Conservation (phyloP, 2,329 filamentous ascomycete species). For the Furcasterigmium furcatum region DNA sequence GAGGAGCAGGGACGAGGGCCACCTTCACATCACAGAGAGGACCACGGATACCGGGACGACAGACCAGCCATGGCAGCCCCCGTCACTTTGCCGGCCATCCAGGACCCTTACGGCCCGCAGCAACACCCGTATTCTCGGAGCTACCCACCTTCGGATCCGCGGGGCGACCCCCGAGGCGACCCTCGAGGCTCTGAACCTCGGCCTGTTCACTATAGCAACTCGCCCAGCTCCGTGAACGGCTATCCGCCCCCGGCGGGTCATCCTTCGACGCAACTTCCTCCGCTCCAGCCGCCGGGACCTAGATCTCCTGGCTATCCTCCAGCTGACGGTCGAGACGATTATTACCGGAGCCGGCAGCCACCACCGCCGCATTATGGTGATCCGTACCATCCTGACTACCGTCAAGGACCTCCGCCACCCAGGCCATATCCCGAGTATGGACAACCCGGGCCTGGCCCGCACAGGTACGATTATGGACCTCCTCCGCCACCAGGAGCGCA, state of each 20-base stretch:
- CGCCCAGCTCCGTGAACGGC: conserved; percentile 42
- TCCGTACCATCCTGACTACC: conserved; percentile 27
- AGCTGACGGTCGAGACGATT: conserved; percentile 20
- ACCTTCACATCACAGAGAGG: conserved; percentile 13
- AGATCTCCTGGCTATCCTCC: conserved; percentile 13
- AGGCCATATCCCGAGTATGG: conserved; percentile 29
- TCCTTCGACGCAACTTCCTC: conserved; percentile 10
- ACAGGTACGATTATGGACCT: conserved; percentile 10
- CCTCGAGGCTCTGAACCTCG: conserved; percentile 17
- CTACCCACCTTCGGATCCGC: conserved; percentile 37
- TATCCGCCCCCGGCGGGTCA: conserved; percentile 25
- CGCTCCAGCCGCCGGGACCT: conserved; percentile 10
- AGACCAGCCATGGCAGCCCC: conserved; percentile 39
- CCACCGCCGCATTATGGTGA: conserved; percentile 25
- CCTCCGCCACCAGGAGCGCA: conserved; percentile 14
- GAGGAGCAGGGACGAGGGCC: conserved; percentile 15
- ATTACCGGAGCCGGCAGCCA: conserved; percentile 24
- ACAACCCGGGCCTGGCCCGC: conserved; percentile 6
- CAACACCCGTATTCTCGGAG: conserved; percentile 21
- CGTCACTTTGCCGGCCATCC: conserved; percentile 47
- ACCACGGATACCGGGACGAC: conserved; percentile 29
- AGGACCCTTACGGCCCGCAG: conserved; percentile 37
- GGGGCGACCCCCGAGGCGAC: conserved; percentile 26
- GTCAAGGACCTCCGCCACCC: conserved; percentile 25
- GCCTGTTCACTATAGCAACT: conserved; percentile 28